Percentiles rank a stretch among this genome's conserved stretches.
Conservation (phyloP, 2,329 filamentous ascomycete species). For the Sclerotiophoma versabilis region DNA sequence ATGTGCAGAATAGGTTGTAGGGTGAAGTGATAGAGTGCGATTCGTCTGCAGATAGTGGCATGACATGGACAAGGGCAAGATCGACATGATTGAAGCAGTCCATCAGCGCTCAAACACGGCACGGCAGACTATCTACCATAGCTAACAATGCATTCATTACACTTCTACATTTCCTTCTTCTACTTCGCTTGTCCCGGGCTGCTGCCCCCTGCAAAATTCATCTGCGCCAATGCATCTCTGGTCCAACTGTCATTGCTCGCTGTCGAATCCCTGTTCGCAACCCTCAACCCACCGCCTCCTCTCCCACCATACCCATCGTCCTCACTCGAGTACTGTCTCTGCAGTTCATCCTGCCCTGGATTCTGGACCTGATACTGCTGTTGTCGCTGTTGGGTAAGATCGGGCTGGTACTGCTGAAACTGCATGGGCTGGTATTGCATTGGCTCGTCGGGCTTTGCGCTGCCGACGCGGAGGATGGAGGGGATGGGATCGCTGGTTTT, state of each 20-base stretch:
- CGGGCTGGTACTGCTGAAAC: slow-evolving; percentile 11
- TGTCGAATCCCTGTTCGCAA: slow-evolving; percentile 50
- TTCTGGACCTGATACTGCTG: slow-evolving; percentile 12
- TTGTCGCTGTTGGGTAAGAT: slow-evolving; percentile 4
- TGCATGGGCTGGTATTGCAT: slow-evolving; percentile 8
- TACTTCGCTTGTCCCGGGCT: slow-evolving; percentile 6
- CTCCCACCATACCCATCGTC: slow-evolving; percentile 16
- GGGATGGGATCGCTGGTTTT: slow-evolving; percentile 20
- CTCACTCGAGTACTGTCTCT: slow-evolving; percentile 10
- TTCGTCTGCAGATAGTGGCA: no score
- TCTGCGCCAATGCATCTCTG: slow-evolving; percentile 16
- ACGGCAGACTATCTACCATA: no score
- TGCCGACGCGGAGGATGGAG: slow-evolving; percentile 24
- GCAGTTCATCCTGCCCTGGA: slow-evolving; percentile 1
- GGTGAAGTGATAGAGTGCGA: no score
- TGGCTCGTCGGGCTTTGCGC: slow-evolving; percentile 15
- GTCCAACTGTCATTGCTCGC: slow-evolving; percentile 28
- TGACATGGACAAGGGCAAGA: no score
- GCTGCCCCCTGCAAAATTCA: slow-evolving; percentile 14
- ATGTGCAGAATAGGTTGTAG: no score
- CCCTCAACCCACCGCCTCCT: slow-evolving; percentile 47
- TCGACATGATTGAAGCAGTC: no score
- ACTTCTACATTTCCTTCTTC: background rate
- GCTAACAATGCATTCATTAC: background rate
- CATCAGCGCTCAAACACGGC: no score